These are phyloP conservation scores for Podospora pseudocomata DNA, from an alignment of 495 filamentous ascomycete genomes.

Conservation along the genomic window DNA sequence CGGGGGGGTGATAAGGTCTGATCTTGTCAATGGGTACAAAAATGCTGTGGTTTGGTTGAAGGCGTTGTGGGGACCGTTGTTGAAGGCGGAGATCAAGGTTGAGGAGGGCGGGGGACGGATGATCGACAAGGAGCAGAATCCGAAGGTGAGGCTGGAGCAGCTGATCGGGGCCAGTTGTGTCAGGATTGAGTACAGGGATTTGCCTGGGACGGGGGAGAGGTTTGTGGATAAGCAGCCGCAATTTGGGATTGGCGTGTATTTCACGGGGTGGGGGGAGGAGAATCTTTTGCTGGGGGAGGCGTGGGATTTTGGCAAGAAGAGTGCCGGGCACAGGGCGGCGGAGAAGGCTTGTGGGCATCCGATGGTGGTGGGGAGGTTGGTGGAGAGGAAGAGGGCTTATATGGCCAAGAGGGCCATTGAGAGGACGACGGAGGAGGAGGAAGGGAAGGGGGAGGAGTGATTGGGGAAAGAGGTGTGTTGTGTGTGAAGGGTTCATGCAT, in stretches of 20 bases:
- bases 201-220: slow-evolving; percentile 27
- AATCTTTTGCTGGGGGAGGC: slow-evolving; percentile 63
- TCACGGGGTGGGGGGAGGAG: slow-evolving; percentile 69
- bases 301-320: slow-evolving; percentile 63
- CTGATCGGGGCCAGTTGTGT: slow-evolving; percentile 52
- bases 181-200: slow-evolving; percentile 63
- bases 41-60: slow-evolving; percentile 65
- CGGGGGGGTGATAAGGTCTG: slow-evolving; percentile 67
- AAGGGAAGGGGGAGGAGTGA: background rate
- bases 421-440: slow-evolving; percentile 11
- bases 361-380: slow-evolving; percentile 54
- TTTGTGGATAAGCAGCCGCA: background rate
- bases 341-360: slow-evolving; percentile 58
- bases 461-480: background rate
- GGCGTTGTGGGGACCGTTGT: slow-evolving; percentile 56
- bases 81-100: slow-evolving; percentile 42
- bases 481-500: no score
- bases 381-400: slow-evolving; percentile 47
- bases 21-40: slow-evolving; percentile 55
- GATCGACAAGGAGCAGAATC: slow-evolving; percentile 28
- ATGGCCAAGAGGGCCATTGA: slow-evolving; percentile 22
- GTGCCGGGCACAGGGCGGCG: slow-evolving; percentile 71
- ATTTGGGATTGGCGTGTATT: slow-evolving; percentile 64
- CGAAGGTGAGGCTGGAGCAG: slow-evolving; percentile 52
- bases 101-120: slow-evolving; percentile 16